phyloP scores from a whole-genome alignment of 139 green algal species.

The Chlamydomonas sphaeroides region DNA sequence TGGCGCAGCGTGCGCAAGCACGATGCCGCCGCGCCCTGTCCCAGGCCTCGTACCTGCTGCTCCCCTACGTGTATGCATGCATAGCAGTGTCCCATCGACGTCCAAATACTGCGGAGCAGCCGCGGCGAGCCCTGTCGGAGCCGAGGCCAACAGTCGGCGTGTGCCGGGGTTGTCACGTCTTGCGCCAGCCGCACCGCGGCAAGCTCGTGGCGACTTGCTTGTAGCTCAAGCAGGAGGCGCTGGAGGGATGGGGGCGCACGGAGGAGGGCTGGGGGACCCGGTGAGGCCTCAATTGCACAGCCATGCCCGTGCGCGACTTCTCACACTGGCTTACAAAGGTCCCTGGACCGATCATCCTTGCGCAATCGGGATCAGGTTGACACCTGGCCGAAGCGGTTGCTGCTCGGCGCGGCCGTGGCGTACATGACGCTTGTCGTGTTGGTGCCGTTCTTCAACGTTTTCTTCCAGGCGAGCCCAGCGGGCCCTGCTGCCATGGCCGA shows the following conservation, averaged over 20 bases:
- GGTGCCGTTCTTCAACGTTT: slow-evolving; percentile 86
- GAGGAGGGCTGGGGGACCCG: slow-evolving; percentile 47
- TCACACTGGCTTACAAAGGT: background rate
- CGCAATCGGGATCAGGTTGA: too few species aligned
- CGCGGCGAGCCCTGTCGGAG: background rate
- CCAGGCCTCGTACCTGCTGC: too few species aligned
- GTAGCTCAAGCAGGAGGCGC: slow-evolving; percentile 42
- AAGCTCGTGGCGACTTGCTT: background rate
- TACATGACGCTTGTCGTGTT: slow-evolving; percentile 82
- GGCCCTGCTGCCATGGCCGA: too few species aligned
- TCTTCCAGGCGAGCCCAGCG: slow-evolving; percentile 66
- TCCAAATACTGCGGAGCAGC: slow-evolving; percentile 16
- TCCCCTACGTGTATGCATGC: background rate
- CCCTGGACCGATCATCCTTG: too few species aligned
- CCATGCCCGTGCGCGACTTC: too few species aligned
- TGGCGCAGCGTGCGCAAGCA: too few species aligned
- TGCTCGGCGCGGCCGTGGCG: slow-evolving; percentile 63
- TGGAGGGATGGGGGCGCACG: slow-evolving; percentile 46
- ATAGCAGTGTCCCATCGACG: slow-evolving; percentile 21
- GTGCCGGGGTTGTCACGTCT: too few species aligned
- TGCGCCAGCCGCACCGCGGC: too few species aligned
- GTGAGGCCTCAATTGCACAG: slow-evolving; percentile 40
- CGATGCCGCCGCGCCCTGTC: too few species aligned
- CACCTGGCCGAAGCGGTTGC: slow-evolving; percentile 52
- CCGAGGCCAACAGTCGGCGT: too few species aligned